A percentile compares a stretch with the other conserved stretches of the same genome.
phyloP scores from a whole-genome alignment of 768 basidiomycete genomes.

The Chalciporus sphaerocephalus region DNA sequence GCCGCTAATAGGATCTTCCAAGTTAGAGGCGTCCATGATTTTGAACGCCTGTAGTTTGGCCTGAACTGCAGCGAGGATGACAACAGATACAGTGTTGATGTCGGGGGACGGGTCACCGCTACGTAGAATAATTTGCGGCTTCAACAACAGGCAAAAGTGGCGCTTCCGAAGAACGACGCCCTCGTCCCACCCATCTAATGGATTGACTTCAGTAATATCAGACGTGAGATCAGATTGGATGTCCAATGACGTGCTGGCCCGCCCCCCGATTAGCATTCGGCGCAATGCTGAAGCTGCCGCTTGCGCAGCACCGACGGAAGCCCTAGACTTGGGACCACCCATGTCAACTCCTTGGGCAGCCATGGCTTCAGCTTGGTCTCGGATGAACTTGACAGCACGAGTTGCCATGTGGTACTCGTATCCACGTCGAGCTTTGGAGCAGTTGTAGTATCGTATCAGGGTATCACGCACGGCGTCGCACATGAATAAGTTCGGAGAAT shows the following conservation, averaged over 20 bases:
- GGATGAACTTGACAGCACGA: constrained; percentile 81
- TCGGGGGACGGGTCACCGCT: constrained; percentile 43
- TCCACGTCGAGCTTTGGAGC: constrained; percentile 67
- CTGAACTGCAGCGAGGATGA: constrained; percentile 75
- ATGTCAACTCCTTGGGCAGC: constrained; percentile 12
- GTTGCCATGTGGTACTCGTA: constrained; percentile 89
- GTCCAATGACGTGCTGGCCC: constrained; percentile 41
- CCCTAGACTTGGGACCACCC: constrained; percentile 24
- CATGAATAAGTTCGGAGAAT: constrained; percentile 78
- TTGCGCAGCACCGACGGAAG: constrained; percentile 48
- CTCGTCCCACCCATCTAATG: constrained; percentile 68
- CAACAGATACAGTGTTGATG: constrained; percentile 46
- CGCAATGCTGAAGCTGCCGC: constrained; percentile 64
- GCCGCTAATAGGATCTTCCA: constrained; percentile 80
- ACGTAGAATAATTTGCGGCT: constrained; percentile 82
- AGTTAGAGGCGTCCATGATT: constrained; percentile 75
- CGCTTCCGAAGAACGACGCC: constrained; percentile 65
- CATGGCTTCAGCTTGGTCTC: constrained; percentile 66
- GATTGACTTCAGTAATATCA: constrained; percentile 42
- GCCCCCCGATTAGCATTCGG: constrained; percentile 57
- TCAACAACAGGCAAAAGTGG: constrained; percentile 81
- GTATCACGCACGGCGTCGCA: constrained; percentile 78
- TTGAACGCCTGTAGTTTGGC: constrained; percentile 73
- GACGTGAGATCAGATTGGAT: constrained; percentile 31
- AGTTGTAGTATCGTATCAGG: constrained; percentile 84